Percentiles rank a stretch among this genome's conserved stretches.
Conservation (phyloP, 129 eudicot species). For the Lactuca saligna region DNA sequence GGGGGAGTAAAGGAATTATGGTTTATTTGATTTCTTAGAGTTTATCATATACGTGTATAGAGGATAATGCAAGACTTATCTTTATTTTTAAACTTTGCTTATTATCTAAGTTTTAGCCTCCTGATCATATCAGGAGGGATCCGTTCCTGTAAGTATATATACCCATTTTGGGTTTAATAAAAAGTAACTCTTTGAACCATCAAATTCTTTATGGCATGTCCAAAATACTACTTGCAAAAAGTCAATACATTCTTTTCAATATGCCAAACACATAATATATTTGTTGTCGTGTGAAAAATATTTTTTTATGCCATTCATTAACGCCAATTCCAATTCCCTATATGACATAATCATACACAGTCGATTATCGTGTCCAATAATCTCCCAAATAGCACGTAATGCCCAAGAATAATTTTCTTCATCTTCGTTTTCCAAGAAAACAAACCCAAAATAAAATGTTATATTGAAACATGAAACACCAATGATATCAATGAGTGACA, state of each 20-base stretch:
- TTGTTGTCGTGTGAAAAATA: not conserved
- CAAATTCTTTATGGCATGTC: too few relatives aligned
- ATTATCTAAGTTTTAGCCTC: too few relatives aligned
- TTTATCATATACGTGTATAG: too few relatives aligned
- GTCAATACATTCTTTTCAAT: not conserved
- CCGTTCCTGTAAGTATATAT: too few relatives aligned
- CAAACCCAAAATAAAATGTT: conserved; percentile 16
- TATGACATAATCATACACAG: conserved; percentile 24
- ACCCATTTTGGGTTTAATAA: too few relatives aligned
- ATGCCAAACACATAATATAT: not conserved
- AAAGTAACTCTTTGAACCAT: too few relatives aligned
- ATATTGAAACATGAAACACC: conserved; percentile 9
- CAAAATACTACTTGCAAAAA: not conserved
- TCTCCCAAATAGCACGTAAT: conserved; percentile 4
- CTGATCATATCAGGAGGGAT: too few relatives aligned
- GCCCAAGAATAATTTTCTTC: conserved; percentile 31
- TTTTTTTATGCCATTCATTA: not conserved
- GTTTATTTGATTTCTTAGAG: too few relatives aligned
- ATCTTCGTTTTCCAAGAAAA: conserved; percentile 20
- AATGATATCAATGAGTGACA: too few relatives aligned
- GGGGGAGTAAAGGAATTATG: too few relatives aligned
- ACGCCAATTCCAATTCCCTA: conserved; percentile 1
- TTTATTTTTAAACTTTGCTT: too few relatives aligned
- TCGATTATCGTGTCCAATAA: not conserved
- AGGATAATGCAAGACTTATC: too few relatives aligned